These are phyloP conservation scores for Achlya hypogyna DNA, from an alignment of 352 stramenopile species.

Conservation along the genomic window DNA sequence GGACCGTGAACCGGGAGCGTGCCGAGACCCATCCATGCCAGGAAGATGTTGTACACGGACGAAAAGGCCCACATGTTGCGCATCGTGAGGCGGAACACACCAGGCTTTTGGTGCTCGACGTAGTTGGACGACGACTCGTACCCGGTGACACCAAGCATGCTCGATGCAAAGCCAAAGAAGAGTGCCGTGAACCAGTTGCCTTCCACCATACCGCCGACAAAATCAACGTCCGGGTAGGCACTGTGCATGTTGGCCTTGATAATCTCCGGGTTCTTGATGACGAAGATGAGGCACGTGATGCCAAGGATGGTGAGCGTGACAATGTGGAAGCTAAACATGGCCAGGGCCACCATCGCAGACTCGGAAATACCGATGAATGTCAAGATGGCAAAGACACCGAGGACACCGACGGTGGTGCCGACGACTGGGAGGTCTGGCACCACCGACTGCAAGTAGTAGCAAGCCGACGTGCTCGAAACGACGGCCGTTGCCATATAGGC, in stretches of 20 bases:
- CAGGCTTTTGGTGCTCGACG: slow-evolving; percentile 79
- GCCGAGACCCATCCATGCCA: slow-evolving; percentile 79
- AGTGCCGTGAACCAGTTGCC: slow-evolving; percentile 50
- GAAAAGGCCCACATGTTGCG: slow-evolving; percentile 82
- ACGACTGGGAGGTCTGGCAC: slow-evolving; percentile 34
- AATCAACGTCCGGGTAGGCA: slow-evolving; percentile 47
- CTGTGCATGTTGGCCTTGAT: slow-evolving; percentile 61
- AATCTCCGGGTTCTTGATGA: slow-evolving; percentile 39
- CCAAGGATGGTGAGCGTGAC: slow-evolving; percentile 62
- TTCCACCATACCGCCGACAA: slow-evolving; percentile 26
- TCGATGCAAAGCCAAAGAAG: slow-evolving; percentile 70
- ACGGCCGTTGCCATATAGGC: slow-evolving; percentile 86
- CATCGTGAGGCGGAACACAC: slow-evolving; percentile 75
- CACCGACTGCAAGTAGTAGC: slow-evolving; percentile 50
- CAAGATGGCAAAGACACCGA: slow-evolving; percentile 77
- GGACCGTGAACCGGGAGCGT: slow-evolving; percentile 59
- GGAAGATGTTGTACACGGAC: slow-evolving; percentile 78
- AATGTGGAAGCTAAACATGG: slow-evolving; percentile 81
- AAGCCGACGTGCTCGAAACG: slow-evolving; percentile 46
- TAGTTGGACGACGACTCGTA: slow-evolving; percentile 89
- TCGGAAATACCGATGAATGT: slow-evolving; percentile 81
- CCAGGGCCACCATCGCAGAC: slow-evolving; percentile 65
- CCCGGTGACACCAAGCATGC: slow-evolving; percentile 87
- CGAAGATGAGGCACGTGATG: slow-evolving; percentile 47
- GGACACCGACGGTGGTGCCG: slow-evolving; percentile 35